Conservation (phyloP, 139 green algal genomes). For the Volvox africanus region DNA sequence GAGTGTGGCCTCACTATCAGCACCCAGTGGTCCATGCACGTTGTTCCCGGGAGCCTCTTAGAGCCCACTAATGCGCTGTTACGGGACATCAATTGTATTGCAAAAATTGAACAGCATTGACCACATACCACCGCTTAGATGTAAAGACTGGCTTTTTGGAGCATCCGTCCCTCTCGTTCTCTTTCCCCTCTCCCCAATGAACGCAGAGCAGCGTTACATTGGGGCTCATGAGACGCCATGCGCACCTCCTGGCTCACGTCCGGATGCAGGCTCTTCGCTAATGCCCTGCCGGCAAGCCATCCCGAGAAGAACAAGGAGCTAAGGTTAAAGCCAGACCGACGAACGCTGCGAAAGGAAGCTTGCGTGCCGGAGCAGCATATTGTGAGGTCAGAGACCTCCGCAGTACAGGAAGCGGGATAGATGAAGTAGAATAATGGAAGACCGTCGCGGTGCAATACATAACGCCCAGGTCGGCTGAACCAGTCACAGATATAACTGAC, state of each 20-base stretch:
- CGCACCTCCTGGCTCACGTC: slow-evolving; percentile 29
- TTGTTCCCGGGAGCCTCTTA: too few species aligned
- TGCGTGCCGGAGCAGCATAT: not conserved
- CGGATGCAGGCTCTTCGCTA: slow-evolving; percentile 17
- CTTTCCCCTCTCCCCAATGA: not conserved
- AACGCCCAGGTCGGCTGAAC: not conserved
- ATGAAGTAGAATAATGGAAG: not conserved
- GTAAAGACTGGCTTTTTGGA: too few species aligned
- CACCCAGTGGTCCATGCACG: too few species aligned
- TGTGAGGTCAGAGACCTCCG: not conserved
- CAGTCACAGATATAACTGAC: not conserved
- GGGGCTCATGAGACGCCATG: not conserved
- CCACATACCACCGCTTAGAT: too few species aligned
- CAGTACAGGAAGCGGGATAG: not conserved
- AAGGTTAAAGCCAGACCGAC: not conserved
- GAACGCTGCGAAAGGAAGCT: not conserved
- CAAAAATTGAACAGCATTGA: too few species aligned
- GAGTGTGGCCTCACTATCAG: too few species aligned
- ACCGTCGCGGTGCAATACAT: not conserved
- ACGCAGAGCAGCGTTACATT: not conserved
- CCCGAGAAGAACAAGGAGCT: not conserved
- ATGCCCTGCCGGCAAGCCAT: not conserved
- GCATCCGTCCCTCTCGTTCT: too few species aligned
- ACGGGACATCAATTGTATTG: too few species aligned
- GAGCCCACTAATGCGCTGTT: too few species aligned